Base-by-base conservation (phyloP, 2,329 filamentous ascomycete species). In the Colletotrichum aenigma region DNA sequence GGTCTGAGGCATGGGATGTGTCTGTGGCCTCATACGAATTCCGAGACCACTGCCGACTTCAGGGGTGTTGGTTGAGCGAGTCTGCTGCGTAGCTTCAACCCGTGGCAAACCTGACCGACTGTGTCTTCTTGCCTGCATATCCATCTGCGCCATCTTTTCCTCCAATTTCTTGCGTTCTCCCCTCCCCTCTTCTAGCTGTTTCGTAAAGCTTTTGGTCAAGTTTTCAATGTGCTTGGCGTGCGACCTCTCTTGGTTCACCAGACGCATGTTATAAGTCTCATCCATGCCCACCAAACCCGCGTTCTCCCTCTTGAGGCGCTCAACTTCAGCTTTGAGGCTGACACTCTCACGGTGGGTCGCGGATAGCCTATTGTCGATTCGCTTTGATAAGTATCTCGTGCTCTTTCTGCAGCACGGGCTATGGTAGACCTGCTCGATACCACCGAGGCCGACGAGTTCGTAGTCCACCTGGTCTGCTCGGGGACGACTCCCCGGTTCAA, bases 401-500 rank as follows among this genome's bases (percentile, higher is more conserved):
- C 60, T 71, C 77, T 85, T 88, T 43, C 83, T 82, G 79, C 88
- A 89, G 78, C 87, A 89, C 24, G 80, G 78, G 15, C 83, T 83
- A 76, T 89, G 87, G 76, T 89, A 89, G 7, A 87, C 84, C 69
- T 89, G 87, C 52, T 87, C 85, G 28, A 89, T 81, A 7, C 87
- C 87, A 6, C 88, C 88, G 0, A 89, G 81, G 77, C 85, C 85
- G 2, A 84, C 85, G 5, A 89, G 80, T 65, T 86, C 86, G 6
- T 83, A 81, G 64, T 87, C 84, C 18, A 86, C 82, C 58, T 85
- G 82, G 30, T 83, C 81, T 6, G 84, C 85, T 0, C 81, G 77
- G 0, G 82, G 81, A 5, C 86, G 83, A 18, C 77, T 78, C 9
- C 79, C 79, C 0, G 85, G 84, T 9, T 81, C 81, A 0, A 78